Evolutionary conservation across 129 eudicot species (phyloP), one percentile per base, ranked within the genome.

Genomic region (Sambucus nigra): DNA sequence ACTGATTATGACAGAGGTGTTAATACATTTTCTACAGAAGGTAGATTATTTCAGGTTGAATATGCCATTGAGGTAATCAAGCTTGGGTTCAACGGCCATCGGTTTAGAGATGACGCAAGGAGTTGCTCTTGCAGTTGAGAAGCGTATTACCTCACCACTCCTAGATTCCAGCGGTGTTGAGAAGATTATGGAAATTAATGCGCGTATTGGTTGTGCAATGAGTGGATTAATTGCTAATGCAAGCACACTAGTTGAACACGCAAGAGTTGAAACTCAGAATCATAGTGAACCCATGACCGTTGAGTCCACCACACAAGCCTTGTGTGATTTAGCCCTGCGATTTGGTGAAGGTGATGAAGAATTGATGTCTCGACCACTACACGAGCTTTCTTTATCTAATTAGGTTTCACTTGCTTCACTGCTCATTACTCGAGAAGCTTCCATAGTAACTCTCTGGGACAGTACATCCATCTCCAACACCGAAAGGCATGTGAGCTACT

Each of bases 281-380:
- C 86, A 92, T 75, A 96, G 99, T 44, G 99, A 86, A 61, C 96
- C 99, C 7, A 92, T 92, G 99, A 92, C 96, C 11, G 99, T 92
- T 51, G 99, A 92, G 72, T 92, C 96, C 29, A 86, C 96, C 19
- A 92, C 99, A 18, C 99, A 92, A 71, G 99, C 96, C 47, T 77
- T 92, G 21, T 92, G 96, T 68, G 94, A 92, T 65, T 72, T 92
- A 53, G 99, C 99, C 13, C 69, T 92, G 67, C 78, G 96, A 48
- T 92, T 92, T 75, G 99, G 96, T 55, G 99, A 92, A 62, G 99
- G 99, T 46, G 99, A 92, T 52, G 99, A 92, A 67, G 99, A 92
- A 75, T 92, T 96, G 1, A 92, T 92, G 96, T n/a, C n/a, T n/a
- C n/a, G n/a, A n/a, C n/a, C n/a, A n/a, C n/a, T n/a, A n/a, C n/a